Evolutionary conservation across 495 filamentous ascomycete species (phyloP).

Genomic region (Penicillium parvum): DNA sequence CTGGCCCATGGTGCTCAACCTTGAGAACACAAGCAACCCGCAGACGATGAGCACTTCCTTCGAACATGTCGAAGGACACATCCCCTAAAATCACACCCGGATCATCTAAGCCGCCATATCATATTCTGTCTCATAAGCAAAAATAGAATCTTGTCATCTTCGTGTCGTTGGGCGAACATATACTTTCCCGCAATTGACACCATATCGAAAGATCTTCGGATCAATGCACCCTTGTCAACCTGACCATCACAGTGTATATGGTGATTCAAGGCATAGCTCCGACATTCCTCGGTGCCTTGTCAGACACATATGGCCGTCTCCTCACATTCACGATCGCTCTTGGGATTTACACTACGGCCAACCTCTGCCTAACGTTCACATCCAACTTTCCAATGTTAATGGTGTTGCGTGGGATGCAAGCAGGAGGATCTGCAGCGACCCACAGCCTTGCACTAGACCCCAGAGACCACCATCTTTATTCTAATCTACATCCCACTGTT

Average conservation of each 20-base stretch:
- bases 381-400: slow-evolving; percentile 2
- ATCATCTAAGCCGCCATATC: slow-evolving; percentile 1
- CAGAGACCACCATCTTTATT: not conserved
- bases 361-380: slow-evolving; percentile 1
- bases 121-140: slow-evolving; percentile 2
- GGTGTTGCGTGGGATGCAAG: slow-evolving; percentile 1
- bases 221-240: not conserved
- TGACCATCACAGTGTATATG: slow-evolving; percentile 5
- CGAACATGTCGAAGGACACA: too few relatives aligned
- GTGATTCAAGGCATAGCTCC: slow-evolving; percentile 4
- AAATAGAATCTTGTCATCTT: slow-evolving; percentile 8
- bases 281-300: not conserved
- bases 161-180: slow-evolving; percentile 5
- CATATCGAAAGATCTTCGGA: not conserved
- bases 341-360: not conserved
- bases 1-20: too few relatives aligned
- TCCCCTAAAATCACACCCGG: too few relatives aligned
- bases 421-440: not conserved
- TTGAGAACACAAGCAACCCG: too few relatives aligned
- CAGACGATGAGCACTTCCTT: too few relatives aligned
- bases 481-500: not conserved
- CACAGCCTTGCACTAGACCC: not conserved
- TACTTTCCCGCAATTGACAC: slow-evolving; percentile 7
- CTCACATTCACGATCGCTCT: not conserved
- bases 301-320: slow-evolving; percentile 1